These are phyloP conservation scores for Mycena haematopus DNA, from an alignment of 768 basidiomycete species.

Conservation along the genomic window DNA sequence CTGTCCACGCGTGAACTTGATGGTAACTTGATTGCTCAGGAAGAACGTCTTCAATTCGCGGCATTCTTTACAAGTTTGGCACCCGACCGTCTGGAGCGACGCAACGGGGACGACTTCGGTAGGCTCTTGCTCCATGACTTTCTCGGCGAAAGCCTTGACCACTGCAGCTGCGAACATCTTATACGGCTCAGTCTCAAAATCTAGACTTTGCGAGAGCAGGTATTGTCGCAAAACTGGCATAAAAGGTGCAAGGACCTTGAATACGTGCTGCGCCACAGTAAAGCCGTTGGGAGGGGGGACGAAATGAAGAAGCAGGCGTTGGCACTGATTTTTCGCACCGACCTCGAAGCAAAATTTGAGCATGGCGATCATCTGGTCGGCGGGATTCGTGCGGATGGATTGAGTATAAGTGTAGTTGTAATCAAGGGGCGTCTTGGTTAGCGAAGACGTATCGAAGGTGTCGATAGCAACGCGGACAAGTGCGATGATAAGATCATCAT, in stretches of 20 bases:
- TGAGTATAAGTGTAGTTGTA: not conserved
- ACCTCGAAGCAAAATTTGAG: constrained; percentile 29
- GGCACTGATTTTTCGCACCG: constrained; percentile 8
- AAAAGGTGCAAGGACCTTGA: constrained; percentile 24
- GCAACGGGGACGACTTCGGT: constrained; percentile 8
- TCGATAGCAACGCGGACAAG: constrained; percentile 19
- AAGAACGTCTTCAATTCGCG: constrained; percentile 15
- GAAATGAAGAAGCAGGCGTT: constrained; percentile 19
- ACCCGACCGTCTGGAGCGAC: constrained; percentile 17
- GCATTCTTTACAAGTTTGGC: constrained; percentile 20
- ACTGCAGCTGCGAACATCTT: constrained; percentile 26
- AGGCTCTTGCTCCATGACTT: constrained; percentile 26
- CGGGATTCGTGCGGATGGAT: not conserved
- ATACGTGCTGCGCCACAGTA: constrained; percentile 14
- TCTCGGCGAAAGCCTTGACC: constrained; percentile 20
- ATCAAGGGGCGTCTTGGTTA: no score
- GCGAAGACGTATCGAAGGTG: constrained; percentile 7
- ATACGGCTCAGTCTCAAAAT: constrained; percentile 23
- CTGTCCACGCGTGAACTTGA: constrained; percentile 5
- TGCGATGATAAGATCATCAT: constrained; percentile 2
- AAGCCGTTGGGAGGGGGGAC: constrained; percentile 13
- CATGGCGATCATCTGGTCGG: constrained; percentile 14
- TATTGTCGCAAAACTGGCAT: constrained; percentile 21
- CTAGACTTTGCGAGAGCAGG: not conserved
- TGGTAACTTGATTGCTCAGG: not conserved